These are phyloP conservation scores for Pythium volutum DNA, from an alignment of 352 stramenopile genomes.

Conservation along the genomic window DNA sequence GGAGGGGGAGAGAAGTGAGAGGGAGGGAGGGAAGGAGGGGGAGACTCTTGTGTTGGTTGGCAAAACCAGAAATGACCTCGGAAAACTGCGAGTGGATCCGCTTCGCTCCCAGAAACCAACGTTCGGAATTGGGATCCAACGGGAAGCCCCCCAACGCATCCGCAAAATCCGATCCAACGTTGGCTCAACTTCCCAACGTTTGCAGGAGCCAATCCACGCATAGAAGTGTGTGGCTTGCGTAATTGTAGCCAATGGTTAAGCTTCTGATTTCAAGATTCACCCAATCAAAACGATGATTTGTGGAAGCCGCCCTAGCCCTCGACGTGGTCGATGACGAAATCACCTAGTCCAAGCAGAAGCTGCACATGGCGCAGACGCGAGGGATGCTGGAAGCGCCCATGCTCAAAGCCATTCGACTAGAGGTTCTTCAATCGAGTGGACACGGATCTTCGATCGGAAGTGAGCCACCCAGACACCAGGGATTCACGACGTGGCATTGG, in stretches of 20 bases:
- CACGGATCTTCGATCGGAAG: neutral
- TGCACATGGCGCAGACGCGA: constrained; percentile 8
- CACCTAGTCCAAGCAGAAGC: constrained; percentile 8
- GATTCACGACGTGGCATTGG: neutral
- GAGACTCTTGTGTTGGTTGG: constrained; percentile 5
- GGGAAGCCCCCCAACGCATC: too few species aligned
- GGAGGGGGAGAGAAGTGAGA: neutral
- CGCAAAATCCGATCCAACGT: constrained; percentile 11
- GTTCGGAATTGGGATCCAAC: neutral
- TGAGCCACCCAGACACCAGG: neutral
- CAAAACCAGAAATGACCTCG: constrained; percentile 26
- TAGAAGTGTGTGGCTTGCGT: neutral
- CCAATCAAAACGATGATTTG: constrained; percentile 9
- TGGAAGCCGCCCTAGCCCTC: constrained; percentile 5
- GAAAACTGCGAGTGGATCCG: neutral
- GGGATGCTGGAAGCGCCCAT: neutral
- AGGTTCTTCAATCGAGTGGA: constrained; percentile 10
- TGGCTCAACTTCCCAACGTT: neutral
- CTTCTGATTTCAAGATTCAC: constrained; percentile 10
- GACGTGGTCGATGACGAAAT: constrained; percentile 17
- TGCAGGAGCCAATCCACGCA: constrained; percentile 14
- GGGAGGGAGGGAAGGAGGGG: neutral
- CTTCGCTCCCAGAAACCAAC: neutral
- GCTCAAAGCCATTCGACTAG: neutral
- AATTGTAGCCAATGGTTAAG: constrained; percentile 1